Percentiles rank a stretch among this genome's conserved stretches.
Conservation (phyloP, 768 basidiomycete species). For the Leccinellum luteum region DNA sequence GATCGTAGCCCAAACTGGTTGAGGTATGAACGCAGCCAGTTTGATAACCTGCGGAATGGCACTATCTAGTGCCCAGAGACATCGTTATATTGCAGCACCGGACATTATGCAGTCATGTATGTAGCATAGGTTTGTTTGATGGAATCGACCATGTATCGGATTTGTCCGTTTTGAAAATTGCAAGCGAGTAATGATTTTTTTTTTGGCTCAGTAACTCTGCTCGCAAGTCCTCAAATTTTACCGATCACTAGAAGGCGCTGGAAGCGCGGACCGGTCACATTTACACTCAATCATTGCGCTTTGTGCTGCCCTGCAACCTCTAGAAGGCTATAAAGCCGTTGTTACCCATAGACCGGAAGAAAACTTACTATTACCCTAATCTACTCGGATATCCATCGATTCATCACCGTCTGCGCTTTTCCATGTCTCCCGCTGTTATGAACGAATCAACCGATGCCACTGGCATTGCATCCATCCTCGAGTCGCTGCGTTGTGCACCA, state of each 20-base stretch:
- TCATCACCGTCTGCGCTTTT: conserved; percentile 1
- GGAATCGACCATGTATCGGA: background rate
- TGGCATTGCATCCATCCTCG: conserved; percentile 42
- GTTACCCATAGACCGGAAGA: conserved; percentile 19
- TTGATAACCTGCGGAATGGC: conserved; percentile 74
- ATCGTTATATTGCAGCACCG: background rate
- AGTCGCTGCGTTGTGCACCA: conserved; percentile 54
- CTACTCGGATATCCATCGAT: conserved; percentile 19
- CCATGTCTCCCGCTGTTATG: conserved; percentile 57
- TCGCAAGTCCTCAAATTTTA: background rate
- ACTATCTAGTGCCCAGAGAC: conserved; percentile 38
- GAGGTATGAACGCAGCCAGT: conserved; percentile 69
- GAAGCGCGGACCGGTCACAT: background rate
- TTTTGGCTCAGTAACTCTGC: background rate
- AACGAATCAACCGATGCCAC: conserved; percentile 37
- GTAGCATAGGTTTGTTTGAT: conserved; percentile 1
- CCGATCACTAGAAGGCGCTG: background rate
- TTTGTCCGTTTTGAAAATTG: background rate
- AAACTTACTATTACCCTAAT: conserved; percentile 21
- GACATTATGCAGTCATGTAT: background rate
- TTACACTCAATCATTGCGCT: background rate
- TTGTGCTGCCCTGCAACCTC: conserved; percentile 1
- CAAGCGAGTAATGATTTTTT: background rate
- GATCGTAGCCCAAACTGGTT: conserved; percentile 81
- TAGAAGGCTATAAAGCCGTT: conserved; percentile 14